Conservation (phyloP, 371 early-diverging fungal species). For the Syncephalastrum racemosum region DNA sequence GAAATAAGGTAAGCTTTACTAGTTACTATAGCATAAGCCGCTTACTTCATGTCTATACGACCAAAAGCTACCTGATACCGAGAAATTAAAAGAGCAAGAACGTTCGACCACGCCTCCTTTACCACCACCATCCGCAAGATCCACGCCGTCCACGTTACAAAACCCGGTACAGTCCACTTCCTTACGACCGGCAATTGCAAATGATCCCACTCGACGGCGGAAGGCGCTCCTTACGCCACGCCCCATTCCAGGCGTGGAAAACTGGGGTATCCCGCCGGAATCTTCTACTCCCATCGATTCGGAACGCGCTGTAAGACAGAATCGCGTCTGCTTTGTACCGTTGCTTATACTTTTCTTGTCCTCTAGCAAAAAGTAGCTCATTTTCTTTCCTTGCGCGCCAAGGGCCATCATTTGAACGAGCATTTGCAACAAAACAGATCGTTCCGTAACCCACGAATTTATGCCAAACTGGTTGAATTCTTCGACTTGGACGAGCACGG, state of each 20-base stretch:
- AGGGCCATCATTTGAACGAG: slow-evolving; percentile 65
- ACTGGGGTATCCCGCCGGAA: slow-evolving; percentile 55
- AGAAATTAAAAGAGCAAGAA: too few relatives aligned
- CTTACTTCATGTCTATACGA: not conserved
- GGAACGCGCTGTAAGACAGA: slow-evolving; percentile 42
- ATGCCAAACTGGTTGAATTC: slow-evolving; percentile 75
- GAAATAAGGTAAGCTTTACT: not conserved
- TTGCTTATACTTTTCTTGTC: slow-evolving; percentile 1
- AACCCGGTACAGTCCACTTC: too few relatives aligned
- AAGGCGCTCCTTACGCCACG: slow-evolving; percentile 27
- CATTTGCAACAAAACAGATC: slow-evolving; percentile 69
- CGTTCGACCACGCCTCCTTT: too few relatives aligned
- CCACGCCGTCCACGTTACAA: too few relatives aligned
- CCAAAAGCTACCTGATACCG: too few relatives aligned
- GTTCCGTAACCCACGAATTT: slow-evolving; percentile 81
- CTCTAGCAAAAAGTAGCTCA: slow-evolving; percentile 63
- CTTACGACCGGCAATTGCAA: too few relatives aligned
- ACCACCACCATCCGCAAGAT: too few relatives aligned
- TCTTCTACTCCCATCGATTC: slow-evolving; percentile 48
- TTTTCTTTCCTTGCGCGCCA: slow-evolving; percentile 52
- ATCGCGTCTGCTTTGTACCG: not conserved
- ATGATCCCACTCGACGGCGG: slow-evolving; percentile 8
- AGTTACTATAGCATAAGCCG: not conserved
- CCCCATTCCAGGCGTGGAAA: slow-evolving; percentile 43
- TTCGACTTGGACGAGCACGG: slow-evolving; percentile 72